A percentile compares a stretch with the other conserved stretches of the same genome.
Evolutionary conservation across 768 basidiomycete species (phyloP).

Genomic region (Hericium rajendrae): DNA sequence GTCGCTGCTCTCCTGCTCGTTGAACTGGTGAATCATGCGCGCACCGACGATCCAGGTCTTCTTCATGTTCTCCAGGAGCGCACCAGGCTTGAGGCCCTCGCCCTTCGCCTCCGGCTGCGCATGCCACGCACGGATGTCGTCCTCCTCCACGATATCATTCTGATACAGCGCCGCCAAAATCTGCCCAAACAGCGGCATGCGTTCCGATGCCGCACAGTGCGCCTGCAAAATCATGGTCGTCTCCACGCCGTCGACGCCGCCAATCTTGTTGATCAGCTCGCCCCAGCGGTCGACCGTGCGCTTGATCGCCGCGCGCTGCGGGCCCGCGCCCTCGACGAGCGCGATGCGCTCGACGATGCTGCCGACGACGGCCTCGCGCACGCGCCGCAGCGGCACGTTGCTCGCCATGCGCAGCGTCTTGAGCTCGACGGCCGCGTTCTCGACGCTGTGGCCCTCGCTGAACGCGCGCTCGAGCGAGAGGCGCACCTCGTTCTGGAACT

Average conservation of each 20-base stretch:
- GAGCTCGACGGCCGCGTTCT: constrained; percentile 89
- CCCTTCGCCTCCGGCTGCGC: constrained; percentile 44
- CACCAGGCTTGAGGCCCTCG: constrained; percentile 31
- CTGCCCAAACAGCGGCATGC: constrained; percentile 70
- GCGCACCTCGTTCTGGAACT: constrained; percentile 70
- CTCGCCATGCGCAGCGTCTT: constrained; percentile 96
- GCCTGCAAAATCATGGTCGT: constrained; percentile 70
- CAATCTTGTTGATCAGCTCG: constrained; percentile 66
- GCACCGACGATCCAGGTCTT: constrained; percentile 64
- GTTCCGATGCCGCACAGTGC: constrained; percentile 54
- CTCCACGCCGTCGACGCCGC: constrained; percentile 75
- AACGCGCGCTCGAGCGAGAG: constrained; percentile 89
- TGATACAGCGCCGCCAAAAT: constrained; percentile 84
- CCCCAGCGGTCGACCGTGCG: constrained; percentile 74
- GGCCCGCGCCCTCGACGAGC: constrained; percentile 43
- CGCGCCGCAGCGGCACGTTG: constrained; percentile 81
- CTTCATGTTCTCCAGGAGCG: constrained; percentile 43
- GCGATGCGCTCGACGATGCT: constrained; percentile 69
- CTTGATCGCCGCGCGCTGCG: constrained; percentile 58
- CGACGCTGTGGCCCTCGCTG: constrained; percentile 81
- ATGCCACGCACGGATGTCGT: constrained; percentile 87
- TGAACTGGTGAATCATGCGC: constrained; percentile 73
- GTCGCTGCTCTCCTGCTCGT: constrained; percentile 61
- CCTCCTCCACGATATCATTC: constrained; percentile 84
- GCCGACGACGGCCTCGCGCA: constrained; percentile 82